A percentile compares a stretch with the other conserved stretches of the same genome.
Conservation (phyloP, 768 basidiomycete species). For the Boletus pseudo-olivaceus region DNA sequence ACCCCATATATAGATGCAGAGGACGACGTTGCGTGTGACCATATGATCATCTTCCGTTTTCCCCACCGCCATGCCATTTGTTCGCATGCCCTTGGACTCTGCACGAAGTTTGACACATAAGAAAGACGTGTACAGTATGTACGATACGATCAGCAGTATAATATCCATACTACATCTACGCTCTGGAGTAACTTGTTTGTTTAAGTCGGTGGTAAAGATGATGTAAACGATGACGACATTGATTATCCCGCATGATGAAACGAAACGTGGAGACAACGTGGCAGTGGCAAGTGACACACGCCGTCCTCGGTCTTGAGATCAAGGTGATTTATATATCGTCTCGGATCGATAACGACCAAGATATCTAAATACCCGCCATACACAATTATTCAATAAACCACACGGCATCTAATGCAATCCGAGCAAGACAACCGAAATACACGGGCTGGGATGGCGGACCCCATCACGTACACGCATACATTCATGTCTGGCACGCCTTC, state of each 20-base stretch:
- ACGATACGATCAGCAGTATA: conserved; percentile 26
- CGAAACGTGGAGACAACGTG: conserved; percentile 8
- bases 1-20: conserved; percentile 20
- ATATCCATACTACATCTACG: conserved; percentile 20
- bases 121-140: conserved; percentile 26
- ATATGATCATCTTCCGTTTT: conserved; percentile 21
- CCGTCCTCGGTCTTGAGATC: not conserved
- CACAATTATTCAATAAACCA: not conserved
- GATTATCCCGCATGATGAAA: conserved; percentile 1
- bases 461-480: conserved; percentile 14
- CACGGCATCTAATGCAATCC: conserved; percentile 2
- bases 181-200: conserved; percentile 5
- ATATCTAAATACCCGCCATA: not conserved
- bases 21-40: conserved; percentile 16
- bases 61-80: conserved; percentile 11
- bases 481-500: not conserved
- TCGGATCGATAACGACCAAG: not conserved
- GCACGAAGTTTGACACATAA: conserved; percentile 9
- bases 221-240: conserved; percentile 8
- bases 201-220: not conserved
- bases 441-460: not conserved
- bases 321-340: not conserved
- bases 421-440: conserved; percentile 4
- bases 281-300: not conserved
- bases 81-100: conserved; percentile 18